Conservation (phyloP, 1,284 basidiomycete genomes). For the Ceratobasidium sp. region DNA sequence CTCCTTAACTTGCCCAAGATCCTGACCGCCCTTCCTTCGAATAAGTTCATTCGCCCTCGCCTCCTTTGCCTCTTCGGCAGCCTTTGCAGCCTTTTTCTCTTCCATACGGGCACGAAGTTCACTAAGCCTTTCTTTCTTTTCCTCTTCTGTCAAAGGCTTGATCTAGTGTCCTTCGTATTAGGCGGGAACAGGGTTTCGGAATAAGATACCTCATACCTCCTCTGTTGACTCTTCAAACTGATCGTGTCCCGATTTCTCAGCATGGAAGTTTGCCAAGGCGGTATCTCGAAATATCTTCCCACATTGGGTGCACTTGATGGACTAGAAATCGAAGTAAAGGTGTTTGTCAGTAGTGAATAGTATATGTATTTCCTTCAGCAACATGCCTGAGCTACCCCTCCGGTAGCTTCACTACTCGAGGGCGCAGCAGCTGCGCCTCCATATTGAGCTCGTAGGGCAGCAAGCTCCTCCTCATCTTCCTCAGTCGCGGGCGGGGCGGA, state of each 20-base stretch:
- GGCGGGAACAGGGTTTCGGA: not conserved
- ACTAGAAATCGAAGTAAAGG: slow-evolving; percentile 57
- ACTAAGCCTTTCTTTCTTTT: slow-evolving; percentile 83
- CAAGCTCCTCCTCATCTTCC: slow-evolving; percentile 75
- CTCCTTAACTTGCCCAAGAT: slow-evolving; percentile 76
- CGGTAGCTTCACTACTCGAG: slow-evolving; percentile 46
- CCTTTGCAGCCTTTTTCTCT: slow-evolving; percentile 76
- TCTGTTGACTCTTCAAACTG: slow-evolving; percentile 96
- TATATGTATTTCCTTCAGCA: slow-evolving; percentile 68
- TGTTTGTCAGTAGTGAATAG: not conserved
- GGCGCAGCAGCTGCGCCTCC: slow-evolving; percentile 50
- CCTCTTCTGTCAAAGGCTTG: slow-evolving; percentile 94
- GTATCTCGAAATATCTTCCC: slow-evolving; percentile 89
- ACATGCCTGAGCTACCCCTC: slow-evolving; percentile 54
- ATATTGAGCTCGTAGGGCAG: slow-evolving; percentile 62
- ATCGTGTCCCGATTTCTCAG: slow-evolving; percentile 94
- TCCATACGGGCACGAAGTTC: slow-evolving; percentile 83
- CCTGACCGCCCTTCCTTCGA: slow-evolving; percentile 86
- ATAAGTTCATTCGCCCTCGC: slow-evolving; percentile 81
- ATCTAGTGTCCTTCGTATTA: slow-evolving; percentile 62
- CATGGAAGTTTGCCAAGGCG: slow-evolving; percentile 91
- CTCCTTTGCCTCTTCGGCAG: slow-evolving; percentile 75
- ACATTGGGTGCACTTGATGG: slow-evolving; percentile 83
- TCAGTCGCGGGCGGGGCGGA: slow-evolving; percentile 51
- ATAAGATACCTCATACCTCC: slow-evolving; percentile 68